phyloP scores from a whole-genome alignment of 129 eudicot species.

The Chrysanthemum seticuspe region DNA sequence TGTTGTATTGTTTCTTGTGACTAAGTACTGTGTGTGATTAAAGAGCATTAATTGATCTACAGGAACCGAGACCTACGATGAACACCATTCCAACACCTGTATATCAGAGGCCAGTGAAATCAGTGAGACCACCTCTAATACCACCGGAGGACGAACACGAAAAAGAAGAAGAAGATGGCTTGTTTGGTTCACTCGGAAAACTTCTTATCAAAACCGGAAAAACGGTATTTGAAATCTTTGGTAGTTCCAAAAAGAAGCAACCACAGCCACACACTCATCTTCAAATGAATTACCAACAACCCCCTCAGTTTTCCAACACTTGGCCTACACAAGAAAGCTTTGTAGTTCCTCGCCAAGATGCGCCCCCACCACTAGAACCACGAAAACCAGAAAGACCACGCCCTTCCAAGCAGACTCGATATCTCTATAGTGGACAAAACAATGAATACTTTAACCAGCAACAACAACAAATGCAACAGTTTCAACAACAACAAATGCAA shows the following conservation, averaged over 20 bases:
- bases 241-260: conserved; percentile 41
- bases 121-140: conserved; percentile 66
- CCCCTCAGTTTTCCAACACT: conserved; percentile 35
- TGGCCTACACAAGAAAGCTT: conserved; percentile 90
- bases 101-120: conserved; percentile 48
- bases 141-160: conserved; percentile 67
- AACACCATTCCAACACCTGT: conserved; percentile 44
- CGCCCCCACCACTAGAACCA: conserved; percentile 62
- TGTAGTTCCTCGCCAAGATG: conserved; percentile 61
- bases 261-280: conserved; percentile 41
- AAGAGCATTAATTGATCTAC: neutral
- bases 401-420: conserved; percentile 55
- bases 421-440: conserved; percentile 39
- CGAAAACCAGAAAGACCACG: conserved; percentile 61
- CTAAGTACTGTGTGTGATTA: neutral
- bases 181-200: conserved; percentile 62
- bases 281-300: conserved; percentile 58
- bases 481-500: conserved; percentile 44
- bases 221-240: conserved; percentile 44
- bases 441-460: conserved; percentile 34
- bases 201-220: conserved; percentile 56
- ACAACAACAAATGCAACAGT: conserved; percentile 53
- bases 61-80: conserved; percentile 49
- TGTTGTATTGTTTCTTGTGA: neutral
- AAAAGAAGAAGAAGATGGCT: conserved; percentile 60